Base-by-base conservation (phyloP, 768 basidiomycete genomes). In the Psilocybe azurescens region DNA sequence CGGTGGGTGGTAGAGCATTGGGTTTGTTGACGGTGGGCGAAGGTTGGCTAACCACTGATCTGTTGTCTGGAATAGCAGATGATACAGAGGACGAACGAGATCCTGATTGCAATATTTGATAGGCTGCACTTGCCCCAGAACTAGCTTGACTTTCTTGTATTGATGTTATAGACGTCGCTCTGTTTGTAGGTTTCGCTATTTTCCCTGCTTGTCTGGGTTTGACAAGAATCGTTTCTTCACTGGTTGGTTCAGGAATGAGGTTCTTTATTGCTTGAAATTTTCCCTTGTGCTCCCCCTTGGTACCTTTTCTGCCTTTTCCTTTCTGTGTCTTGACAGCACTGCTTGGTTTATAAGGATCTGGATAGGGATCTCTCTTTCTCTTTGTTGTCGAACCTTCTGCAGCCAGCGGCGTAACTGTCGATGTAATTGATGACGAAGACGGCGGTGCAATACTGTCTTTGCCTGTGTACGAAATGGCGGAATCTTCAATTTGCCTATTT, bases 11-110 rank as follows among this genome's bases (percentile, higher is more conserved):
- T 44, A 59, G 64, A 55, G 60, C 65, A 47, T 61, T 66, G 30
- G 71, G 66, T 57, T 70, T 76, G 41, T 69, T 69, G 46, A 70
- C 56, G 48, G 76, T 74, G 28, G 79, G 75, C 16, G 74, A 78
- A 33, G 69, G 65, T 56, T 70, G 76, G 30, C 51, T 53, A 16
- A 32, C 55, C 24, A 62, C 33, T 52, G 70, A 69, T 46, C 61
- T 70, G 50, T 72, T 73, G 53, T 72, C 75, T 3, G 64, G 60
- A n/a, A 61, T 61, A 46, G 68, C 73, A n/a, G 78, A 84, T 3
- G 68, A 76, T n/a, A 85, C 74, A n/a, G 86, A 87, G 5, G 85
- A 83, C 9, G 83, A 72, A 32, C 79, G 75, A 24, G 84, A 85
- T 18, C 38, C 32, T 38, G 77, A 74, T 16, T 75, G 66, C 8